phyloP scores from a whole-genome alignment of 2,329 filamentous ascomycete genomes.

The Emmonsiellopsis sp. region DNA sequence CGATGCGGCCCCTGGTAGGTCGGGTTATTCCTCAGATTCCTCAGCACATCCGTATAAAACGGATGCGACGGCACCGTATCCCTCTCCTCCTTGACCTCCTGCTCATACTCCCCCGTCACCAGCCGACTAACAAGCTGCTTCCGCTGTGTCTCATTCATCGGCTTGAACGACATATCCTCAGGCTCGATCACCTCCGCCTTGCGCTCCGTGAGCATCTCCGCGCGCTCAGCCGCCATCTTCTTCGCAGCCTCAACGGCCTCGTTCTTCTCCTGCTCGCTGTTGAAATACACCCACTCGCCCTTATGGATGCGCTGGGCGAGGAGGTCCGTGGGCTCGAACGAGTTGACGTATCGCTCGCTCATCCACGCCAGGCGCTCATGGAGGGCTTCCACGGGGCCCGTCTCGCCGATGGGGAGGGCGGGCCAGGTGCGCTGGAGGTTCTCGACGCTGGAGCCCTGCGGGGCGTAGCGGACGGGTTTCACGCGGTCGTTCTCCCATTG shows the following conservation, averaged over 20 bases:
- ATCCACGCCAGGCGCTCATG: constrained; percentile 26
- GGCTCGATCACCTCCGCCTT: constrained; percentile 30
- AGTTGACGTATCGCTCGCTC: constrained; percentile 25
- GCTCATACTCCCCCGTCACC: constrained; percentile 25
- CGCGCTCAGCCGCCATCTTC: constrained; percentile 22
- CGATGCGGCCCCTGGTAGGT: constrained; percentile 31
- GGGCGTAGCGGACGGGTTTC: constrained; percentile 26
- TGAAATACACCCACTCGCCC: constrained; percentile 29
- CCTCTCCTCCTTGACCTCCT: constrained; percentile 5
- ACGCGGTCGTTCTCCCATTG: constrained; percentile 21
- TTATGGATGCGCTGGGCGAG: constrained; percentile 28
- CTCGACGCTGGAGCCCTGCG: constrained; percentile 21
- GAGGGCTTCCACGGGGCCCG: constrained; percentile 19
- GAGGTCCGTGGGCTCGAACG: constrained; percentile 26
- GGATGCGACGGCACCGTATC: constrained; percentile 16
- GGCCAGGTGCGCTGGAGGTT: constrained; percentile 31
- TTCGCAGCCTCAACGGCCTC: constrained; percentile 27
- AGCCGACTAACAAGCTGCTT: constrained; percentile 22
- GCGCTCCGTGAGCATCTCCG: constrained; percentile 25
- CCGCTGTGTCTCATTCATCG: constrained; percentile 17
- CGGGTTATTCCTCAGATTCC: constrained; percentile 30
- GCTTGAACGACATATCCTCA: constrained; percentile 19
- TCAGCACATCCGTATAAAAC: constrained; percentile 23
- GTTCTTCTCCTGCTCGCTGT: constrained; percentile 26
- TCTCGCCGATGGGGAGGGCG: constrained; percentile 23